Evolutionary conservation across 768 basidiomycete genomes (phyloP).

Genomic region (Naganishia vishniacii): DNA sequence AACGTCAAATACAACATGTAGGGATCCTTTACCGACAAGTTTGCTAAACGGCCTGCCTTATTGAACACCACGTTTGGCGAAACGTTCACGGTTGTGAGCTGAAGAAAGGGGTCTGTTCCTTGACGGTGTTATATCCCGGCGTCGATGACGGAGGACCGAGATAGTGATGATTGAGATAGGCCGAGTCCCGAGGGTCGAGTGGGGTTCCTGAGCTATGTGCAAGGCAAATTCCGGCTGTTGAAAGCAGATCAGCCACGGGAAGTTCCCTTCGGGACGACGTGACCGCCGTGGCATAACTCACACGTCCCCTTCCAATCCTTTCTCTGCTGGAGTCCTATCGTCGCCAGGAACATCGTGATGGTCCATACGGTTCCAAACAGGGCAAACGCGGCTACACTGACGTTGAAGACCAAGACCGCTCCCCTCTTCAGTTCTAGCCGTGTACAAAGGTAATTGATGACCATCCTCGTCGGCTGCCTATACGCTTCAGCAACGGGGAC

Average conservation of each 20-base stretch:
- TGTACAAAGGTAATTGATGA: neutral
- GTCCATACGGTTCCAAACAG: neutral
- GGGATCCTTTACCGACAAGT: too few species aligned
- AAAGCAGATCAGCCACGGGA: too few species aligned
- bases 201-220: neutral
- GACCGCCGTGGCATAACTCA: neutral
- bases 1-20: too few species aligned
- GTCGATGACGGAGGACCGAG: neutral
- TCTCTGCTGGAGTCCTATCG: neutral
- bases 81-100: neutral
- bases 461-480: neutral
- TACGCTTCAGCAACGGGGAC: neutral
- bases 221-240: neutral
- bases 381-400: neutral
- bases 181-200: neutral
- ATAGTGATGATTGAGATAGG: neutral
- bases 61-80: too few species aligned
- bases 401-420: neutral
- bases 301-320: neutral
- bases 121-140: neutral
- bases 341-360: neutral
- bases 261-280: too few species aligned
- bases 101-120: neutral
- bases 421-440: neutral
- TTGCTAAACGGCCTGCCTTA: too few species aligned